A percentile compares a stretch with the other conserved stretches of the same genome.
These are phyloP conservation scores for Metschnikowia cubensis DNA, from an alignment of 805 yeast species.

Conservation along the genomic window DNA sequence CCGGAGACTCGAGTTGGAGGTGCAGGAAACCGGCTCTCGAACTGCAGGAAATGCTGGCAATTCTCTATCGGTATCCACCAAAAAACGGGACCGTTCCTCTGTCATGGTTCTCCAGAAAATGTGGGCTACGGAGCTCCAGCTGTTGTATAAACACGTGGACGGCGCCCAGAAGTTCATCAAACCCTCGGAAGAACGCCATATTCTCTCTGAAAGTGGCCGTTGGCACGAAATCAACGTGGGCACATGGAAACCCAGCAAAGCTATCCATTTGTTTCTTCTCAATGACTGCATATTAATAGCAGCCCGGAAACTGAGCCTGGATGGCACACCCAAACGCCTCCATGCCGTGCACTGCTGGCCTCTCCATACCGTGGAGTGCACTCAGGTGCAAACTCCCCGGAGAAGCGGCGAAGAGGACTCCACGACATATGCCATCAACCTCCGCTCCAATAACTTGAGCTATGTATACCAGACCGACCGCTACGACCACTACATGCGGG, in stretches of 20 bases:
- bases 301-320: conserved; percentile 42
- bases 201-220: conserved; percentile 70
- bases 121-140: conserved; percentile 73
- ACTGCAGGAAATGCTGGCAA: background rate
- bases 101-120: conserved; percentile 69
- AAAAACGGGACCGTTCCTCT: conserved; percentile 58
- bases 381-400: conserved; percentile 32
- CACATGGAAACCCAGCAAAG: conserved; percentile 74
- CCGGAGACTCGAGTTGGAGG: conserved; percentile 42
- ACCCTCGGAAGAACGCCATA: conserved; percentile 74
- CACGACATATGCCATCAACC: conserved; percentile 39
- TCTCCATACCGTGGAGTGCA: conserved; percentile 52
- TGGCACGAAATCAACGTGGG: conserved; percentile 88
- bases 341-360: conserved; percentile 81
- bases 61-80: conserved; percentile 14
- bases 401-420: conserved; percentile 19
- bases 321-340: conserved; percentile 34
- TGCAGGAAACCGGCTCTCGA: conserved; percentile 3
- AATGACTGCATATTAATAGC: conserved; percentile 79
- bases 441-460: conserved; percentile 45
- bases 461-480: conserved; percentile 61
- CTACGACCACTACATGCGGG: conserved; percentile 50
- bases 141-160: conserved; percentile 76
- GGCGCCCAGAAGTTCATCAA: conserved; percentile 84
- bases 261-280: conserved; percentile 70